Evolutionary conservation across 192 early-diverging fungal species (phyloP).

Genomic region (Lunasporangiospora selenospora): DNA sequence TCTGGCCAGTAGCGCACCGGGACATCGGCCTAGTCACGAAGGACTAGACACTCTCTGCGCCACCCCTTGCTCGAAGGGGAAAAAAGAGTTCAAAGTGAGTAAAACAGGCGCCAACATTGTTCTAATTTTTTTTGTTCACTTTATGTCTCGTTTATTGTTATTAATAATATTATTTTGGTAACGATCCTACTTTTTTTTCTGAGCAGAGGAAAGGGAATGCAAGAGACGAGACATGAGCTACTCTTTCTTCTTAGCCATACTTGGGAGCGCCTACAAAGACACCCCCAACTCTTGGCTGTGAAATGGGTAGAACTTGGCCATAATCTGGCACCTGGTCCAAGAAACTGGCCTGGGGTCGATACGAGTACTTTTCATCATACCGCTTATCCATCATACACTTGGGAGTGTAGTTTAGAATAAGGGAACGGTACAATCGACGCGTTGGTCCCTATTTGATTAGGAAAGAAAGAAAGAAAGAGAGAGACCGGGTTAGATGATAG

Average conservation of each 20-base stretch:
- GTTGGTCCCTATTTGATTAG: slow-evolving; percentile 1
- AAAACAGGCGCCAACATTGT: too few relatives aligned
- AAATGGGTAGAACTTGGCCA: slow-evolving; percentile 15
- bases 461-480: neutral
- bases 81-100: too few relatives aligned
- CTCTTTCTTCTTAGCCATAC: neutral
- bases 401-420: slow-evolving; percentile 27
- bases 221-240: too few relatives aligned
- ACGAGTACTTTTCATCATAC: slow-evolving; percentile 33
- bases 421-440: slow-evolving; percentile 12
- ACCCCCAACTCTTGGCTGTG: neutral
- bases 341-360: slow-evolving; percentile 43
- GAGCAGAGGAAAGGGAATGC: too few relatives aligned
- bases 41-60: too few relatives aligned
- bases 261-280: neutral
- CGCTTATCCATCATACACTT: slow-evolving; percentile 18
- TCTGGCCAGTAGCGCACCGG: too few relatives aligned
- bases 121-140: neutral
- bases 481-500: neutral
- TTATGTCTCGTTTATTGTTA: neutral
- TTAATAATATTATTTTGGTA: neutral
- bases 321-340: slow-evolving; percentile 32
- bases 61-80: too few relatives aligned
- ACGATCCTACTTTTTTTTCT: too few relatives aligned
- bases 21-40: too few relatives aligned